Evolutionary conservation across 495 filamentous ascomycete species (phyloP), one percentile per base, ranked within the genome.

Genomic region (Xylaria venustula): DNA sequence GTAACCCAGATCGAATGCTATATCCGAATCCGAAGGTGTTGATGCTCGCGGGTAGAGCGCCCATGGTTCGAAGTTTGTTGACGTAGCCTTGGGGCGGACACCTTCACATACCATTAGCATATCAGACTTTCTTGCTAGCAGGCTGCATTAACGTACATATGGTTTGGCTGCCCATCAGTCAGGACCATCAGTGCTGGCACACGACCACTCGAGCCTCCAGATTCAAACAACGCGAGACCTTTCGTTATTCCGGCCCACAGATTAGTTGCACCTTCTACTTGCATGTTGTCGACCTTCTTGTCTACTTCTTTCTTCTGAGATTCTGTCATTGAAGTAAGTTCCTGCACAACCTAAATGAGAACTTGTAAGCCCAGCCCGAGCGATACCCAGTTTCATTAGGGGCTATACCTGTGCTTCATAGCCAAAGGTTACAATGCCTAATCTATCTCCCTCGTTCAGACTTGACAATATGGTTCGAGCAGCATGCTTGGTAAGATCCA

Each of bases 1-100:
- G 64, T 50, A 80, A 62, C 0, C 74, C 78, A 0, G 77, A 79
- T 19, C 60, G 30, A 3, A 80, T 64, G 0, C 44, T 60, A 32
- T 76, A 77, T 2, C 78, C 78, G 50, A 81, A 81, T 4, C 78
- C 79, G 60, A 81, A 80, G 0, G 79, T 81, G 54, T 80, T 72
- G 17, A 80, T 74, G 2, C 69, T 69, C 3, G 76, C 69, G 7
- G 76, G 74, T 11, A 78, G 64, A 6, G 48, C 20, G n/a, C 58
- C 62, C 19, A 32, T 2, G 14, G 1, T 25, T 40, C 67, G 68
- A 26, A 81, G 68, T 56, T 73, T 76, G 9, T 66, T 66, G 15
- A 80, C 58, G 42, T 75, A 81, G 2, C 77, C 77, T 59, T 68
- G 49, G 32, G 23, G 19, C 17, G 46, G 46, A 15, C 34, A 40